These are phyloP conservation scores for Fistulifera solaris DNA, from an alignment of 108 stramenopile genomes.

Conservation along the genomic window DNA sequence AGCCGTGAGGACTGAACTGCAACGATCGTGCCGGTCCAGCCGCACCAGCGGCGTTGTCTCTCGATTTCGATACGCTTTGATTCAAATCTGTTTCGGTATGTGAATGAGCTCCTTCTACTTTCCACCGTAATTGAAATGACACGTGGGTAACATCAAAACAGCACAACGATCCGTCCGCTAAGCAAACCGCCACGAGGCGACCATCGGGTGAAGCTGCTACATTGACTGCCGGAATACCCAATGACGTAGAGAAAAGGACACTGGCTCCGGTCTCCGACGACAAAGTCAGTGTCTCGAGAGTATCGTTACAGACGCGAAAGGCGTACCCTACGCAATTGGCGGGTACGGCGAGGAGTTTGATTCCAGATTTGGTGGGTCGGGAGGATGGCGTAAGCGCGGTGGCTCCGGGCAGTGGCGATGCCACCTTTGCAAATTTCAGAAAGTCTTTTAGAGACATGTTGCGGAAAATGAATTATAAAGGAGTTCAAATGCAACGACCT, in stretches of 20 bases:
- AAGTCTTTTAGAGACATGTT: too few relatives aligned
- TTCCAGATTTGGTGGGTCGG: constrained; percentile 22
- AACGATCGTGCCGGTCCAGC: constrained; percentile 42
- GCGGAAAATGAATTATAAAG: background rate
- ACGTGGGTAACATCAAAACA: constrained; percentile 39
- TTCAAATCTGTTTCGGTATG: constrained; percentile 15
- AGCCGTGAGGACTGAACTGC: constrained; percentile 22
- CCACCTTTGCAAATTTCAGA: too few relatives aligned
- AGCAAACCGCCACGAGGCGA: constrained; percentile 34
- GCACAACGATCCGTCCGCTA: constrained; percentile 41
- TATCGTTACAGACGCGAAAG: constrained; percentile 17
- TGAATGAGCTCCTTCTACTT: constrained; percentile 33
- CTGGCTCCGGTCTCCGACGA: background rate
- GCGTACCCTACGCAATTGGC: constrained; percentile 12
- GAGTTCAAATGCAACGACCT: too few relatives aligned
- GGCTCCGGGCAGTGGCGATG: too few relatives aligned
- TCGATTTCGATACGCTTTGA: constrained; percentile 10
- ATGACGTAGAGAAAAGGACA: constrained; percentile 1
- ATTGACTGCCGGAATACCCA: constrained; percentile 18
- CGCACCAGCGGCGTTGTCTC: constrained; percentile 26
- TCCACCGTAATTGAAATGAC: constrained; percentile 22
- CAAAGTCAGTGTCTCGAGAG: background rate
- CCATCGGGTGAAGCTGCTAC: constrained; percentile 33
- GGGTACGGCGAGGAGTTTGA: constrained; percentile 31
- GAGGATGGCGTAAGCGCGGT: background rate